A percentile compares a stretch with the other conserved stretches of the same genome.
Evolutionary conservation across 2,329 filamentous ascomycete genomes (phyloP).

Genomic region (Colletotrichum sp.): DNA sequence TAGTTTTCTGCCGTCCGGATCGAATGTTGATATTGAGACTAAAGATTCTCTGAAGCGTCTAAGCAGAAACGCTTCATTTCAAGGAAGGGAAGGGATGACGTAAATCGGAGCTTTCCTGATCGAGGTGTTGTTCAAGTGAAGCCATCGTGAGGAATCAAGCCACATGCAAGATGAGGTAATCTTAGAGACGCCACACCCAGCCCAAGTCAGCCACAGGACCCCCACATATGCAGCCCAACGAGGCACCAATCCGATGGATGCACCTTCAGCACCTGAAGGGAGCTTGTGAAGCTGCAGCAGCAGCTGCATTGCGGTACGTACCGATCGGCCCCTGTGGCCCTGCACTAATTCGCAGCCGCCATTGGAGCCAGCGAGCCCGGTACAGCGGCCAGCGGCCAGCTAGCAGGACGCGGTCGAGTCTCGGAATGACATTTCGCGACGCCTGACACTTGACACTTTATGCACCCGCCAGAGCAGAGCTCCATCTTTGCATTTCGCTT

Average conservation of each 20-base stretch:
- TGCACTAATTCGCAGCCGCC: not conserved
- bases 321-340: not conserved
- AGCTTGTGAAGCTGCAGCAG: not conserved
- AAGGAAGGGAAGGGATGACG: too few species aligned
- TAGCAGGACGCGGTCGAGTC: conserved; percentile 16
- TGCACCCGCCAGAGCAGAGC: conserved; percentile 21
- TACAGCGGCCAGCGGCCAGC: not conserved
- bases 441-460: conserved; percentile 33
- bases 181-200: not conserved
- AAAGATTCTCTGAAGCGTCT: too few species aligned
- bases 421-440: conserved; percentile 34
- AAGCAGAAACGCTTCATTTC: too few species aligned
- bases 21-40: too few species aligned
- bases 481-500: not conserved
- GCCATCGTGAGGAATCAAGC: not conserved
- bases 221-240: not conserved
- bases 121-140: not conserved
- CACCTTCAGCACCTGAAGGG: not conserved
- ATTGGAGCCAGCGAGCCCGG: not conserved
- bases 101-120: not conserved
- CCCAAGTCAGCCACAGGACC: not conserved
- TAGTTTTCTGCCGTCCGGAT: not conserved
- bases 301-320: not conserved
- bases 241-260: not conserved
- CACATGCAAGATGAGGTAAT: not conserved